A percentile compares a stretch with the other conserved stretches of the same genome.
These are phyloP conservation scores for Staphylotrichum longicolle DNA, from an alignment of 495 filamentous ascomycete species.

Conservation along the genomic window DNA sequence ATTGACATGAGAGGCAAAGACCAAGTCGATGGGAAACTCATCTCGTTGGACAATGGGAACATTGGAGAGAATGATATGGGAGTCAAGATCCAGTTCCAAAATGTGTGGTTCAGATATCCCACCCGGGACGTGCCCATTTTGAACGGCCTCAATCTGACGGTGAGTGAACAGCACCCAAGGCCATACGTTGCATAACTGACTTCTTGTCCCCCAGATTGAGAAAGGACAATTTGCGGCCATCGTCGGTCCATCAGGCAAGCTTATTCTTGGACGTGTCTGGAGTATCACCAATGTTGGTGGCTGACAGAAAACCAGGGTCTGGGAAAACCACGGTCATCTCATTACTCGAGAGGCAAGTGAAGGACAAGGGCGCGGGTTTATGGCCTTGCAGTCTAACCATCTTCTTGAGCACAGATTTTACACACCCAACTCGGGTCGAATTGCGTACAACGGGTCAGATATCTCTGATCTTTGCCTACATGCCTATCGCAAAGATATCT, in stretches of 20 bases:
- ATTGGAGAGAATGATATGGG: constrained; percentile 46
- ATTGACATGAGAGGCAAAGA: constrained; percentile 43
- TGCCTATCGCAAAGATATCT: constrained; percentile 54
- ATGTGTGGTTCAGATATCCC: constrained; percentile 61
- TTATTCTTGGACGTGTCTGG: neutral
- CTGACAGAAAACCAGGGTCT: constrained; percentile 50
- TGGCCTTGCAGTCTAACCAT: too few species aligned
- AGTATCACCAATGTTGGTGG: neutral
- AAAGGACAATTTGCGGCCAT: constrained; percentile 67
- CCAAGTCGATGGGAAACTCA: constrained; percentile 27
- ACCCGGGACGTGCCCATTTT: constrained; percentile 54
- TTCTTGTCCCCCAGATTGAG: constrained; percentile 46
- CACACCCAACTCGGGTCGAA: constrained; percentile 46
- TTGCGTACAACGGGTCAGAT: constrained; percentile 50
- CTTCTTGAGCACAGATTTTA: constrained; percentile 50
- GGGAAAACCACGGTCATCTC: constrained; percentile 73
- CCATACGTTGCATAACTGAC: neutral
- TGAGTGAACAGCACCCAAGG: constrained; percentile 20
- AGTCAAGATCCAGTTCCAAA: constrained; percentile 53
- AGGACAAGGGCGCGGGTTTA: too few species aligned
- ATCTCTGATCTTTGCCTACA: constrained; percentile 46
- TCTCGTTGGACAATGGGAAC: constrained; percentile 31
- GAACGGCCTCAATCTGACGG: constrained; percentile 48
- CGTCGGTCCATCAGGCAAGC: constrained; percentile 52
- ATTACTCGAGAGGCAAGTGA: constrained; percentile 53